Conservation (phyloP, 179 eudicot species). For the Spinacia oleracea region DNA sequence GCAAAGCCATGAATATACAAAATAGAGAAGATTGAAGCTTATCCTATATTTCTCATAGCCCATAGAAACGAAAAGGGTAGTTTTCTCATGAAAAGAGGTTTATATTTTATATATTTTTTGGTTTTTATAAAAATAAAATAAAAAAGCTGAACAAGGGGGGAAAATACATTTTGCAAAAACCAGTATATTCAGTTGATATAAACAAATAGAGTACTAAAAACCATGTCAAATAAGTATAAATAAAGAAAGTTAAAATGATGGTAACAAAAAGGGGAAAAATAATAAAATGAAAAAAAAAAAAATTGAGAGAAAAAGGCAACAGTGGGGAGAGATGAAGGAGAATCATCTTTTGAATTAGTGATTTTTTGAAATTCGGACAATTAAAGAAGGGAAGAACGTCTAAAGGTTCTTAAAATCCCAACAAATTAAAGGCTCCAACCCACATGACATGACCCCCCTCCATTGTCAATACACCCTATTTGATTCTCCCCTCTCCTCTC, state of each 20-base stretch:
- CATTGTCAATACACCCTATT: constrained; percentile 16
- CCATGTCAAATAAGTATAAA: background rate
- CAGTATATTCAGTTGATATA: constrained; percentile 37
- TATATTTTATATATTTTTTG: background rate
- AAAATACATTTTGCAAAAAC: constrained; percentile 27
- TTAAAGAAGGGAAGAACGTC: constrained; percentile 27
- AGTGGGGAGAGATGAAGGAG: constrained; percentile 40
- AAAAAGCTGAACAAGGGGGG: constrained; percentile 28
- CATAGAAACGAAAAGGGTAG: background rate
- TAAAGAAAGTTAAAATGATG: background rate
- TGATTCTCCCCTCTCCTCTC: background rate
- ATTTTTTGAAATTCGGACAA: constrained; percentile 42
- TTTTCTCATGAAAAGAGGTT: constrained; percentile 10
- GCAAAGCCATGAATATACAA: background rate
- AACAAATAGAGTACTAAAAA: constrained; percentile 31
- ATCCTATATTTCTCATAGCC: background rate
- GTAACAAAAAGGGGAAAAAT: constrained; percentile 10
- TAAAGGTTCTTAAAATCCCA: constrained; percentile 21
- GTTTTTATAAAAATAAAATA: constrained; percentile 4
- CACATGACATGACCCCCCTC: constrained; percentile 28
- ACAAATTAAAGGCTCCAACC: constrained; percentile 39
- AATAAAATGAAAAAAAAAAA: constrained; percentile 24
- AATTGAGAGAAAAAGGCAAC: constrained; percentile 29
- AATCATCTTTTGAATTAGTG: constrained; percentile 56
- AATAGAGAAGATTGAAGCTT: background rate